Percentiles rank a stretch among this genome's conserved stretches.
These are phyloP conservation scores for Candida saitoana DNA, from an alignment of 805 yeast genomes.

Conservation along the genomic window DNA sequence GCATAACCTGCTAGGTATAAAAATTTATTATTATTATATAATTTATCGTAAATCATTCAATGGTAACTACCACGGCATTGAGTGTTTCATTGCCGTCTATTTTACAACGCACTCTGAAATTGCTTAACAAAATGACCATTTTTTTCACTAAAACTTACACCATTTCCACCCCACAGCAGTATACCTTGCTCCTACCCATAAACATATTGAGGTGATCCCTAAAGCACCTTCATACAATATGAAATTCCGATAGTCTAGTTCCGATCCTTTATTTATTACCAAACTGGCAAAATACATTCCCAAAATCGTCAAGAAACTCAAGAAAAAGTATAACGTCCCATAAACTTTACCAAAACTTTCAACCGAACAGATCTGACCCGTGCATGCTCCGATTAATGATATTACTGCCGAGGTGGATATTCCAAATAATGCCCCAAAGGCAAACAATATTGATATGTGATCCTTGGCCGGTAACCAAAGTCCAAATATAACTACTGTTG, in stretches of 20 bases:
- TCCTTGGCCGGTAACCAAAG: constrained; percentile 33
- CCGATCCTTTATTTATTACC: constrained; percentile 22
- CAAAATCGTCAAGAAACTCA: constrained; percentile 27
- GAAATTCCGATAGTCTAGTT: constrained; percentile 37
- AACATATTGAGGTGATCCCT: constrained; percentile 32
- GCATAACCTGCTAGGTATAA: no score
- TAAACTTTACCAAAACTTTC: constrained; percentile 54
- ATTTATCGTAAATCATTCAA: no score
- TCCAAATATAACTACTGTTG: constrained; percentile 19
- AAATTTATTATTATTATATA: no score
- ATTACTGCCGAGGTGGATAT: constrained; percentile 53
- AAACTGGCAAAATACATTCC: constrained; percentile 27
- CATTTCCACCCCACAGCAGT: constrained; percentile 42
- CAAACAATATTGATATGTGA: constrained; percentile 32
- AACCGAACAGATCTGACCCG: constrained; percentile 54
- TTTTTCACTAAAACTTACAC: constrained; percentile 21
- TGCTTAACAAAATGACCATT: no score
- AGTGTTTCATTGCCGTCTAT: no score
- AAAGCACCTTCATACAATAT: constrained; percentile 42
- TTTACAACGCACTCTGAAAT: no score
- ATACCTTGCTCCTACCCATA: constrained; percentile 43
- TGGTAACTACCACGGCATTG: no score
- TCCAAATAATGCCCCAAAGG: constrained; percentile 50
- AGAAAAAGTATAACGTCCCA: constrained; percentile 45
- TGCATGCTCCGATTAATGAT: constrained; percentile 55